Base-by-base conservation (phyloP, 306 rosid species). In the Arachis stenosperma region DNA sequence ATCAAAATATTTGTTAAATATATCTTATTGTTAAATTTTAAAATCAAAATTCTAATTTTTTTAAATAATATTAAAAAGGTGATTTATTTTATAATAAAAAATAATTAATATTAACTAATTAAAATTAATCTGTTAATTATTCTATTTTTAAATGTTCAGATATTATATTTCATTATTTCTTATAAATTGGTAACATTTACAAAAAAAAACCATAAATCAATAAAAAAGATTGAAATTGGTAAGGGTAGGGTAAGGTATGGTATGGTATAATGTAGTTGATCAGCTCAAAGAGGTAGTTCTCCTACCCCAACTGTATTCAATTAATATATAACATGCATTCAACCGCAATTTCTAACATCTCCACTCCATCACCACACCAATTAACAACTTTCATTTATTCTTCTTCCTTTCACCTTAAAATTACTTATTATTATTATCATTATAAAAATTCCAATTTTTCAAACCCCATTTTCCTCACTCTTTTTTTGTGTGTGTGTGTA, bases 291-390 rank as follows among this genome's bases (percentile, higher is more conserved):
- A 1, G 86, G 84, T 89, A 85, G 98, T 75, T 86, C 81, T 81
- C 93, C 96, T 69, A 88, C 93, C 87, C 85, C 95, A 87, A 90
- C 97, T 29, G 70, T 61, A 75, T 74, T 12, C 67, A 84, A 81
- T 90, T 78, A 90, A 72, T 79, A 47, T 60, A 51, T 33, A 33
- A 33, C 46, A 42, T 56, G 59, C 74, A 67, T 78, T 33, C 37
- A 33, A 33, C 37, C n/a, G 52, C 40, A 56, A 55, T 15, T 48
- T 47, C 75, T 51, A 0, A 70, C 61, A 58, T 87, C 70, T 66
- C 67, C 77, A n/a, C 57, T 0, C 52, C 13, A 47, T 54, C 5
- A 78, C 78, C 48, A 47, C 64, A 57, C 78, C 57, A 50, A 60
- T 17, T 48, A 48, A 48, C 54, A 11, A 48, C 54, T 4, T 11